A percentile compares a stretch with the other conserved stretches of the same genome.
Conservation (phyloP, 164 flowering plant genomes). For the Cinnamomum micranthum region DNA sequence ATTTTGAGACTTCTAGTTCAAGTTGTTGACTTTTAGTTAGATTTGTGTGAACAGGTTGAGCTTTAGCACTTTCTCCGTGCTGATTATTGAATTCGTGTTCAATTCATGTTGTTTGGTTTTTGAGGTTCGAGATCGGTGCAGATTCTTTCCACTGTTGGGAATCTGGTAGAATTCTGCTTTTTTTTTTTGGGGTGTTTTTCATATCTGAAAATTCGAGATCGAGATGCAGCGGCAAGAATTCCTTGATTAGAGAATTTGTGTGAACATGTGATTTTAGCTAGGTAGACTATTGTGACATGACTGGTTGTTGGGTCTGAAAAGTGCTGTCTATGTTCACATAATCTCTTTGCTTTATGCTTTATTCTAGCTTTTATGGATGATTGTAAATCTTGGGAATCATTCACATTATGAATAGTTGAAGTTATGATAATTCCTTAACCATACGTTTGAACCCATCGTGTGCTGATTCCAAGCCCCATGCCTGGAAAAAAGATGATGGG, state of each 20-base stretch:
- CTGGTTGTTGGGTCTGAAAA: not conserved
- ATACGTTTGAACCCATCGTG: no score
- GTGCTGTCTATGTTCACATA: not conserved
- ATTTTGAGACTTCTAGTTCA: no score
- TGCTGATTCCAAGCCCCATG: no score
- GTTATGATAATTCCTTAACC: no score
- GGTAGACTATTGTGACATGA: not conserved
- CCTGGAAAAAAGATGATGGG: no score
- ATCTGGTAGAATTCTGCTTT: not conserved
- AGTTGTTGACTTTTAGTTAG: no score
- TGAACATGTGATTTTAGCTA: not conserved
- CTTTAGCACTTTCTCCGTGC: not conserved
- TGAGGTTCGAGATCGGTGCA: constrained; percentile 20
- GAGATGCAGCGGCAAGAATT: not conserved
- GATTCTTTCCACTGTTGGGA: constrained; percentile 1
- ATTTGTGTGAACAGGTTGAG: no score
- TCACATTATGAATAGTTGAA: no score
- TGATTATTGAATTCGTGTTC: not conserved
- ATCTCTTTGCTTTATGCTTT: not conserved
- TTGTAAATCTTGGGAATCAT: not conserved
- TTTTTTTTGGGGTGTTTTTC: not conserved
- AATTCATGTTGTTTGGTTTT: not conserved
- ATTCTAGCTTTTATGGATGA: not conserved
- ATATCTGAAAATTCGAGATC: constrained; percentile 11
- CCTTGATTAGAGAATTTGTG: not conserved